Percentiles rank a stretch among this genome's conserved stretches.
phyloP scores from a whole-genome alignment of 225 moss, liverwort and hornwort species.

The Marchantia paleacea region DNA sequence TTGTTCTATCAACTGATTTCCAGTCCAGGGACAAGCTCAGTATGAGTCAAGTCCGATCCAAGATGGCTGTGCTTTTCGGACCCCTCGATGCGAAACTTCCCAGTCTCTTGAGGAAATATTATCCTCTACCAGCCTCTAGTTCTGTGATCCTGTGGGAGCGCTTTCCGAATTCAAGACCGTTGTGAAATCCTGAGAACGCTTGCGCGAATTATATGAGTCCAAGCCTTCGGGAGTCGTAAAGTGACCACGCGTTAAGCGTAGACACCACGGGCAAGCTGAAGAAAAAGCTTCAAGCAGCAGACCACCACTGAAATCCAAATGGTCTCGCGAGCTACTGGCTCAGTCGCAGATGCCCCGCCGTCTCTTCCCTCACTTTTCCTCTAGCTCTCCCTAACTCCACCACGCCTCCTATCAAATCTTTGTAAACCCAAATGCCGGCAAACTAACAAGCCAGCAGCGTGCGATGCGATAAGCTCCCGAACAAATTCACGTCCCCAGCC shows the following conservation, averaged over 20 bases:
- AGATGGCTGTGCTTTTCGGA: neutral
- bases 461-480: neutral
- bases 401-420: neutral
- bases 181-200: neutral
- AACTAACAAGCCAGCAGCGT: neutral
- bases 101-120: too few relatives aligned
- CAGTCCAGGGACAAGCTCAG: neutral
- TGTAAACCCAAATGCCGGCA: too few relatives aligned
- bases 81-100: too few relatives aligned
- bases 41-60: neutral
- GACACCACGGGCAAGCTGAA: neutral
- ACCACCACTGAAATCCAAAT: constrained; percentile 1
- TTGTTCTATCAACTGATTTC: neutral
- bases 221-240: neutral
- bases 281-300: neutral
- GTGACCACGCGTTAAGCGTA: neutral
- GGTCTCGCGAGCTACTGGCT: neutral
- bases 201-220: neutral
- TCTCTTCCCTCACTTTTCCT: neutral
- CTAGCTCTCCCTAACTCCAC: neutral
- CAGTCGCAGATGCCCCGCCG: constrained; percentile 14
- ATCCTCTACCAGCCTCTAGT: neutral
- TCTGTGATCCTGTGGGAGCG: neutral
- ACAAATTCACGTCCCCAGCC: neutral
- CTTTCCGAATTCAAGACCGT: neutral